Percentiles rank a stretch among this genome's conserved stretches.
These are phyloP conservation scores for Suillus hirtellus DNA, from an alignment of 768 basidiomycete species.

Conservation along the genomic window DNA sequence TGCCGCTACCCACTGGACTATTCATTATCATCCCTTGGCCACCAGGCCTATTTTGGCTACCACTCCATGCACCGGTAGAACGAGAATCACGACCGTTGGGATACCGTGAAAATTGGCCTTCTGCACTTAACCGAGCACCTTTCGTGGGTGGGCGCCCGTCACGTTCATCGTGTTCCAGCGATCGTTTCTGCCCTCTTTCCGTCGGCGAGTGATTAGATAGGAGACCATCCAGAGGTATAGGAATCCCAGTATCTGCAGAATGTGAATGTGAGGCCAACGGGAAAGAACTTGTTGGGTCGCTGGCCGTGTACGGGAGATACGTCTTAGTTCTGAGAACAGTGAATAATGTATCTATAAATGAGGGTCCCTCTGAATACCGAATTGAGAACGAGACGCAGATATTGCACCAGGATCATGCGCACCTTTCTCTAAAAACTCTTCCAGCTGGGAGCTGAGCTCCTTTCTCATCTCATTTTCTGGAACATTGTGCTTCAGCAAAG, in stretches of 20 bases:
- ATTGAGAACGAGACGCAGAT: conserved; percentile 14
- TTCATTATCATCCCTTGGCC: conserved; percentile 19
- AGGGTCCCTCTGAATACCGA: conserved; percentile 52
- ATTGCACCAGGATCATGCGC: conserved; percentile 19
- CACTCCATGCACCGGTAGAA: conserved; percentile 44
- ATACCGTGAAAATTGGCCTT: conserved; percentile 69
- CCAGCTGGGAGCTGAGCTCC: conserved; percentile 74
- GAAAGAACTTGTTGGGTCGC: conserved; percentile 39
- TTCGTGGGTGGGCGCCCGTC: conserved; percentile 64
- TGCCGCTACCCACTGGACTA: conserved; percentile 28
- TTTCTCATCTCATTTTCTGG: conserved; percentile 80
- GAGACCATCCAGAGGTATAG: conserved; percentile 73
- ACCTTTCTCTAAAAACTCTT: conserved; percentile 95
- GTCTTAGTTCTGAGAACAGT: conserved; percentile 82
- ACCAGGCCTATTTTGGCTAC: conserved; percentile 31
- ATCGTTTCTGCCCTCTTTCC: conserved; percentile 66
- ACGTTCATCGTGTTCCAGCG: conserved; percentile 59
- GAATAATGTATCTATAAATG: conserved; percentile 87
- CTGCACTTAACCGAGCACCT: conserved; percentile 65
- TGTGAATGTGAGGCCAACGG: conserved; percentile 37
- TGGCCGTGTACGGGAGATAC: conserved; percentile 71
- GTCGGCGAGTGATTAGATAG: conserved; percentile 47
- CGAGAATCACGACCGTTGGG: conserved; percentile 42
- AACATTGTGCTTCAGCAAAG: conserved; percentile 87
- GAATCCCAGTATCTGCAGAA: conserved; percentile 64